Conservation (phyloP, 2,329 filamentous ascomycete species). For the Alternaria brassicae region DNA sequence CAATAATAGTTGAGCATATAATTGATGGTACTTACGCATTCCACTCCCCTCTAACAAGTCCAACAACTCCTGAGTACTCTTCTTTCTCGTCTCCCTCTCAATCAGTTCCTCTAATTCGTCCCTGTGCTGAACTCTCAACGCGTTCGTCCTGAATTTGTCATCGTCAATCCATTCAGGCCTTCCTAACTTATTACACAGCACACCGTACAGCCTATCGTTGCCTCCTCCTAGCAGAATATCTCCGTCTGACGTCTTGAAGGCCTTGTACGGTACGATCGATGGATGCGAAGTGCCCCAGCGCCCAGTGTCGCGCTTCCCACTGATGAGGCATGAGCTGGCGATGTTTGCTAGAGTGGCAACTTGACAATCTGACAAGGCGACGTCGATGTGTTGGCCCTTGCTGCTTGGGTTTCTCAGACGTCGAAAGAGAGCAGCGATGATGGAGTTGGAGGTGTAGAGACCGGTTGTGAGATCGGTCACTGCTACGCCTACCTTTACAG, state of each 20-base stretch:
- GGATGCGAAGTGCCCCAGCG: conserved; percentile 97
- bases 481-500: conserved; percentile 96
- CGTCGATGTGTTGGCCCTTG: conserved; percentile 89
- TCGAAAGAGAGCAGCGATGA: conserved; percentile 90
- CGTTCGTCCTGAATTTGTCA: conserved; percentile 65
- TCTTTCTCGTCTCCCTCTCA: conserved; percentile 74
- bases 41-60: conserved; percentile 86
- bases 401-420: conserved; percentile 70
- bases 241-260: conserved; percentile 71
- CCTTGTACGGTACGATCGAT: conserved; percentile 95
- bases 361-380: conserved; percentile 90
- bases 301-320: conserved; percentile 83
- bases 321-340: conserved; percentile 88
- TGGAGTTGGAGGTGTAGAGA: conserved; percentile 91
- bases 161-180: conserved; percentile 66
- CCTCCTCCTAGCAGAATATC: conserved; percentile 70
- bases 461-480: conserved; percentile 97
- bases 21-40: conserved; percentile 63
- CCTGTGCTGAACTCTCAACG: conserved; percentile 71
- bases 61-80: conserved; percentile 89
- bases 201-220: conserved; percentile 68
- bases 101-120: conserved; percentile 78
- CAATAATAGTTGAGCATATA: neutral
- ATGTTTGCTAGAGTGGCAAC: conserved; percentile 95
- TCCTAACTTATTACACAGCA: conserved; percentile 64